Evolutionary conservation across 306 rosid genomes (phyloP), one percentile per base, ranked within the genome.

Genomic region (Rosa multiflora): DNA sequence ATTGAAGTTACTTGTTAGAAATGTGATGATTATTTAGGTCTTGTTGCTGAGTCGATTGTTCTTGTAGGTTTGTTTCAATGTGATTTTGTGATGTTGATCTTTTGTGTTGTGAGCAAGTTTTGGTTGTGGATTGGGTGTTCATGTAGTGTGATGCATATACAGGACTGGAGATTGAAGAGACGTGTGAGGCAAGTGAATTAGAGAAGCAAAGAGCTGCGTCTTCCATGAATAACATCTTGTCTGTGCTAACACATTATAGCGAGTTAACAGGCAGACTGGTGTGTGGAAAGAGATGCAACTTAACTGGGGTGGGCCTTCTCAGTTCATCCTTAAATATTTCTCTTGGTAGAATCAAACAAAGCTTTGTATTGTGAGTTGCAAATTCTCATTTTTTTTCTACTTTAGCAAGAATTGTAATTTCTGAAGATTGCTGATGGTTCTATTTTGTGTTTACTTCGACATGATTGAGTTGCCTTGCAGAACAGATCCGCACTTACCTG

Each of bases 291-390:
- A 88, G 97, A 89, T 78, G 91, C 89, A 77, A 88, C 91, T 55
- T 72, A 62, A 87, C 92, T 69, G 91, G 81, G 83, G 84, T 71
- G 85, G 93, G 90, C 84, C 80, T 82, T 83, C 88, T 90, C 79
- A 84, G 91, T 86, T 86, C 98, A 76, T 89, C 99, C 90, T 91
- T 95, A 85, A 90, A 81, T 84, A 89, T 90, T 78, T 93, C 98
- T 82, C 98, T 95, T 91, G 94, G 95, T 93, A 95, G 99, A 95
- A 95, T 95, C 93, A 93, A 93, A 89, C 97, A 95, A 87, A 95
- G 99, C 92, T 95, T 95, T 91, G 98, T 95, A 91, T 91, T 95
- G 99, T 95, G 99, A 95, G 99, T 95, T 94, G 82, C 80, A 79
- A 79, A 86, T 84, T 86, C 86, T 88, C 85, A 84, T 77, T 86